A percentile compares a stretch with the other conserved stretches of the same genome.
phyloP scores from a whole-genome alignment of 305 asterid species.

The Plantago lanceolata region DNA sequence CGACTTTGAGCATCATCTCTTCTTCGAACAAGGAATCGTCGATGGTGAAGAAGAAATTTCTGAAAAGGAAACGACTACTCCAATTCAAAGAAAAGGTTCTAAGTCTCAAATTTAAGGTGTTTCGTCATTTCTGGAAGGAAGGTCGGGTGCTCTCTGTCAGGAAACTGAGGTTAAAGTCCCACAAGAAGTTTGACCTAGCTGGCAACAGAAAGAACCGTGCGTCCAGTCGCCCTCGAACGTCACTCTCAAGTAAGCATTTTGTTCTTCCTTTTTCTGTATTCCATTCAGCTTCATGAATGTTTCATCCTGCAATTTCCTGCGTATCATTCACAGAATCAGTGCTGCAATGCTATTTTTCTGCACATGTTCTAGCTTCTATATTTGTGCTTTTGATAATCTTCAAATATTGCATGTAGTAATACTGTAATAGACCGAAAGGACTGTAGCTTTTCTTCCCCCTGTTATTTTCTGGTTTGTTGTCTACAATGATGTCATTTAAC shows the following conservation, averaged over 20 bases:
- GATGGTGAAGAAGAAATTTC: constrained; percentile 43
- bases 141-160: constrained; percentile 55
- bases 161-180: constrained; percentile 65
- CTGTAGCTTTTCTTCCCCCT: too few relatives aligned
- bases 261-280: neutral
- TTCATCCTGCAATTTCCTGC: neutral
- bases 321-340: neutral
- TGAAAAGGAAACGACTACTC: constrained; percentile 44
- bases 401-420: too few relatives aligned
- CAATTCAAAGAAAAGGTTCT: constrained; percentile 65
- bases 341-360: neutral
- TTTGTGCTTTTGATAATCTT: neutral
- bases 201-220: constrained; percentile 11
- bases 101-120: constrained; percentile 62
- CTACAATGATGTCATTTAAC: too few relatives aligned
- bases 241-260: constrained; percentile 4
- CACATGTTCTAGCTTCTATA: neutral
- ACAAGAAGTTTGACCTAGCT: constrained; percentile 57
- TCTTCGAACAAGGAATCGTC: constrained; percentile 31
- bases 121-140: constrained; percentile 83
- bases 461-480: too few relatives aligned
- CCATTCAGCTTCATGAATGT: neutral
- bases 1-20: constrained; percentile 30
- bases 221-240: constrained; percentile 6
- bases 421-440: too few relatives aligned